Evolutionary conservation across 2,329 filamentous ascomycete genomes (phyloP), one percentile per base, ranked within the genome.

Genomic region (Cercospora berteroae): DNA sequence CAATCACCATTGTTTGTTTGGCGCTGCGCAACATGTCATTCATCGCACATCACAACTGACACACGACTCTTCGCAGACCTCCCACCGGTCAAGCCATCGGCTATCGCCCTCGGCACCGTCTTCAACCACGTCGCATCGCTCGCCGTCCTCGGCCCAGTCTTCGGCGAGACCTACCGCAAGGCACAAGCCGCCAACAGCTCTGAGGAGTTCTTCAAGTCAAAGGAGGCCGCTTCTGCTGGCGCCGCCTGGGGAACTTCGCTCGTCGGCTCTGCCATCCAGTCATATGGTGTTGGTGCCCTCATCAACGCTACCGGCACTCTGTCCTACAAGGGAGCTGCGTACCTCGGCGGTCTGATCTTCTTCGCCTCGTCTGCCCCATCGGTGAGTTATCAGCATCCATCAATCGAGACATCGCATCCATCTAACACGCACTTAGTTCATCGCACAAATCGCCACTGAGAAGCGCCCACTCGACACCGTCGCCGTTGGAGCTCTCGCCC

Each of bases 251-350:
- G 94, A 79, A 94, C 91, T 72, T 95, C 93, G 48, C 87, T 98
- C 70, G 84, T 93, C 78, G 95, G 95, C 79, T 95, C 93, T 66
- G 93, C 90, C 68, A 82, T 97, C 56, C 79, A 81, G 71, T 78
- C 80, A 1, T 82, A 81, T 71, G 81, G 80, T 71, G 80, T 82
- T 20, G 81, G 80, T 64, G 79, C 79, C 57, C 77, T 81, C n/a
- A 75, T 79, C 86, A 98, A 98, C 81, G 93, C 94, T 73, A 98
- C 94, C 50, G 94, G 93, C 73, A 97, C 94, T 64, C 86, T 98
- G 71, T 93, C 88, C 83, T 98, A 98, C 86, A 98, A 97, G 88
- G 95, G 95, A 75, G 93, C 95, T 71, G 93, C 94, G 65, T 98
- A 97, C 84, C 86, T 98, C 69, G 95, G 95, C 74, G 86, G 86